Evolutionary conservation across 75 land plant genomes (phyloP), one percentile per base, ranked within the genome.

Genomic region (Cunninghamia lanceolata): DNA sequence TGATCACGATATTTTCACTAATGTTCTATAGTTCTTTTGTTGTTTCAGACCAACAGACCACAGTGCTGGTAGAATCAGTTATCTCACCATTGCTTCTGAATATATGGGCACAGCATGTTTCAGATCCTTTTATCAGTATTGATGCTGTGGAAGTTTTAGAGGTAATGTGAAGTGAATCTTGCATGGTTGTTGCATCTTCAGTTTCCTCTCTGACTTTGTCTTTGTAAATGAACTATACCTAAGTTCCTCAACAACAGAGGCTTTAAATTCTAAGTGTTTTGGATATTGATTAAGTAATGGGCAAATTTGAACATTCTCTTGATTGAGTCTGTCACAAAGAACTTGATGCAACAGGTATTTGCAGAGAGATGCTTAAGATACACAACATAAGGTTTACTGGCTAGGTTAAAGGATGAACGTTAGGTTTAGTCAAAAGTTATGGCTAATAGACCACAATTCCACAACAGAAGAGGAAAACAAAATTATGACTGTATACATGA

Each of bases 121-220:
- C 96, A 19, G 99, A 98, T 91, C 99, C 99, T 52, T 96, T 98
- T 80, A 95, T 98, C 52, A 93, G 97, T 79, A 91, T 96, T 85
- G 99, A 98, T 92, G 94, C 95, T 19, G 82, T 98, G 39, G 99
- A 96, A 81, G 93, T 94, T 85, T 85, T 98, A 74, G 99, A 98
- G 99, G 99, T 98, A 90, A 52, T 30, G 34, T 35, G 42, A 73
- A 40, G 28, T 45, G 34, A 43, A 43, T 45, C 46, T 43, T 28
- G 11, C 11, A 77, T 80, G 46, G 52, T 80, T 70, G 46, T 80
- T 80, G n/a, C 32, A 80, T 45, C 14, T 13, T 28, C 30, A 42
- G 14, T 86, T 43, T 53, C 1, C 39, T 6, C 9, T 19, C 84
- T 71, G 86, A 14, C 40, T 39, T 77, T 77, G 45, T 77, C 80